Evolutionary conservation across 306 rosid species (phyloP), one percentile per base, ranked within the genome.

Genomic region (Potentilla sterilis): DNA sequence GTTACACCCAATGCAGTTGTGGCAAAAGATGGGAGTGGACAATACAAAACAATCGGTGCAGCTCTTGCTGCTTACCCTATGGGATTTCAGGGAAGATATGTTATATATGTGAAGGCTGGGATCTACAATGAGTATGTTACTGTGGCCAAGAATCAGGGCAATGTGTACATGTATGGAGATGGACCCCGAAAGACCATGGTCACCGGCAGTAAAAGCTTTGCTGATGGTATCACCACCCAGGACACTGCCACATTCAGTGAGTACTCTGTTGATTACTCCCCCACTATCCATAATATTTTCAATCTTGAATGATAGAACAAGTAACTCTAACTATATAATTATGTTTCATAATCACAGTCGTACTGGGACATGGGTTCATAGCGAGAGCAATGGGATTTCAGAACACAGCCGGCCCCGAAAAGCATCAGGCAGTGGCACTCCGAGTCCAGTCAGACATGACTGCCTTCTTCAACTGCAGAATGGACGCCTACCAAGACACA

Each of bases 81-180:
- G 44, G 69, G 74, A 18, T 40, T 18, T 42, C 37, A 21, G 32
- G 77, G 77, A n/a, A 81, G 80, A 71, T 80, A 69, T 22, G 24
- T 69, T 9, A 75, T 75, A 32, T 75, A 81, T 51, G 80, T 81
- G 42, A 81, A 81, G 51, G 80, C 67, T 14, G 84, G 84, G 54
- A 14, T 61, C 22, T 81, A 81, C 43, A 24, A 63, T 0, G 84
- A 75, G 74, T 70, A 62, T 15, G 41, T 80, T 3, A 51, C 61
- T 5, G 68, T 75, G 12, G 46, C 76, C 14, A 80, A 75, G 73
- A 19, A 63, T 19, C 76, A 69, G 42, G 18, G 34, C 70, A 81
- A 81, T 67, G 85, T 81, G 46, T 55, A 44, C 66, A 81, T 77
- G 75, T 77, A 81, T 32, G 80, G 80, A 42, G 84, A 81, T 54